phyloP scores from a whole-genome alignment of 2,329 filamentous ascomycete species.

The Fusarium palustre region DNA sequence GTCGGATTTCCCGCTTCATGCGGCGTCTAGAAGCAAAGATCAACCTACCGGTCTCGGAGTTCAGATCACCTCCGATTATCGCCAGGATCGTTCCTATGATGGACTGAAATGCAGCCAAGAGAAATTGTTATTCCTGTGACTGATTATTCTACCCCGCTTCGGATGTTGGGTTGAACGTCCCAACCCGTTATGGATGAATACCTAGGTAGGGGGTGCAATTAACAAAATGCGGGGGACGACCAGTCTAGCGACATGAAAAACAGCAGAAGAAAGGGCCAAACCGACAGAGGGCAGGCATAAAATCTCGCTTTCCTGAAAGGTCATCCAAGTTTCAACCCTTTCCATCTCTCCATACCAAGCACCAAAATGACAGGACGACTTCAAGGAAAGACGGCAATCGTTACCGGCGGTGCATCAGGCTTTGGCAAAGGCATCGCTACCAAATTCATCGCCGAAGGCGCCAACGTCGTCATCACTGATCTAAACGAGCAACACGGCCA shows the following conservation, averaged over 20 bases:
- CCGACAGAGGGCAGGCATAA: background rate
- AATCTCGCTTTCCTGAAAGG: background rate
- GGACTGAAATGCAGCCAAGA: background rate
- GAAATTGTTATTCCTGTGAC: slow-evolving; percentile 19
- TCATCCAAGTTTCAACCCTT: too few species aligned
- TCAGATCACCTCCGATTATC: background rate
- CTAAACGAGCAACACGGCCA: slow-evolving; percentile 65
- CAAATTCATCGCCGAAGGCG: slow-evolving; percentile 28
- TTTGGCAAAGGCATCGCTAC: slow-evolving; percentile 54
- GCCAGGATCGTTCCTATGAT: background rate
- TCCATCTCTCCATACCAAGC: background rate
- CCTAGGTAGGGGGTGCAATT: background rate
- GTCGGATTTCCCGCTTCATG: background rate
- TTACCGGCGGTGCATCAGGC: slow-evolving; percentile 56
- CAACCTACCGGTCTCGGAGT: slow-evolving; percentile 5
- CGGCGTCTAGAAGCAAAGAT: background rate
- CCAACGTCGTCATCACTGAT: slow-evolving; percentile 65
- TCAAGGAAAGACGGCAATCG: slow-evolving; percentile 56
- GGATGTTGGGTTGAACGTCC: background rate
- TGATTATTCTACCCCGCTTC: slow-evolving; percentile 9
- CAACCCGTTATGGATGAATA: background rate
- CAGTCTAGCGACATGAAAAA: background rate
- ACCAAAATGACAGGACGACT: slow-evolving; percentile 50
- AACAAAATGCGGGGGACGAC: background rate
- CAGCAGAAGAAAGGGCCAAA: too few species aligned